A percentile compares a stretch with the other conserved stretches of the same genome.
phyloP scores from a whole-genome alignment of 208 protist genomes.

The Trypanosoma lewisi region DNA sequence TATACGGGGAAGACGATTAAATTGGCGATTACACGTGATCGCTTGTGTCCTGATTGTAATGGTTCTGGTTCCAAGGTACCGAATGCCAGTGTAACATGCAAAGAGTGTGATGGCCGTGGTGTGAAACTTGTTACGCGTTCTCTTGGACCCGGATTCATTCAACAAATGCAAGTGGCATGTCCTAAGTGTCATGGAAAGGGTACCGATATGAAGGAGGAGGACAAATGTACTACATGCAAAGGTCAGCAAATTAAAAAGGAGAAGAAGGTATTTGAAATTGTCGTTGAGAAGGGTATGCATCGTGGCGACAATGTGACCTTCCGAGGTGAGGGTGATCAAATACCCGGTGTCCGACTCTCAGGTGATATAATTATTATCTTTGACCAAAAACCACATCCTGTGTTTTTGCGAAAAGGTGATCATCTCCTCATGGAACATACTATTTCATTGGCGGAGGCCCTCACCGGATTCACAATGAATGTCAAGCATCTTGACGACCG shows the following conservation, averaged over 20 bases:
- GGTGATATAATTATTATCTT: constrained; percentile 98
- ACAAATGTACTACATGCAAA: constrained; percentile 94
- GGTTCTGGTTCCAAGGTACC: constrained; percentile 82
- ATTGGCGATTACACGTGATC: constrained; percentile 91
- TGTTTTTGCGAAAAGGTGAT: constrained; percentile 93
- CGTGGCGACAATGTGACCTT: constrained; percentile 96
- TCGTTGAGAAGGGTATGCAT: constrained; percentile 97
- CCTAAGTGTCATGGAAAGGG: constrained; percentile 93
- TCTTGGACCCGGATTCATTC: constrained; percentile 96
- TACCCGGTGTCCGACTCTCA: constrained; percentile 88
- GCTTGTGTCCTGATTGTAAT: constrained; percentile 85
- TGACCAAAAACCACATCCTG: constrained; percentile 92
- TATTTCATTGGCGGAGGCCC: constrained; percentile 93
- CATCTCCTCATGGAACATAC: constrained; percentile 94
- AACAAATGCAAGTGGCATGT: constrained; percentile 96
- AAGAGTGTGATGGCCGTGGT: constrained; percentile 92
- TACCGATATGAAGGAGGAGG: constrained; percentile 87
- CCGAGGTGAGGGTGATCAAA: constrained; percentile 95
- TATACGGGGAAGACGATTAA: constrained; percentile 98
- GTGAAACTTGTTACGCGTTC: constrained; percentile 92
- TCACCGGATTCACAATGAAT: constrained; percentile 91
- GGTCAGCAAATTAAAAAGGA: constrained; percentile 95
- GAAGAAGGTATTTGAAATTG: constrained; percentile 96
- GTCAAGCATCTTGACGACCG: constrained; percentile 92
- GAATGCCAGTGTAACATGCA: constrained; percentile 83